Evolutionary conservation across 306 rosid species (phyloP).

Genomic region (Hippophae gyantsensis): DNA sequence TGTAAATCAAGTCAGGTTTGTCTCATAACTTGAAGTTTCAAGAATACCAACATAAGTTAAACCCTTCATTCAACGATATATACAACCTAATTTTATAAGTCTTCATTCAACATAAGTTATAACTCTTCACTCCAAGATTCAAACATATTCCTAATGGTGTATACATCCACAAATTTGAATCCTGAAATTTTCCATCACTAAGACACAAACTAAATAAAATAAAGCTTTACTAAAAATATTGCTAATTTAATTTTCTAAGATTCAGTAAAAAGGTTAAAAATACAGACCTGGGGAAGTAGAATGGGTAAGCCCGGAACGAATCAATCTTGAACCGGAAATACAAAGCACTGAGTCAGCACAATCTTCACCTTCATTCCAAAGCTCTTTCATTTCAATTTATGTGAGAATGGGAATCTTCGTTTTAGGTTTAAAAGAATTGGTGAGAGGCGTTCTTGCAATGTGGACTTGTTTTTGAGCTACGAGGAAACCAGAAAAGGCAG

Average conservation of each 20-base stretch:
- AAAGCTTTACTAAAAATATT: too few relatives aligned
- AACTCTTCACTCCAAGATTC: too few relatives aligned
- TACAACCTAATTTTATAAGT: too few relatives aligned
- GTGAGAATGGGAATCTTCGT: neutral
- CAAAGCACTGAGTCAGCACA: constrained; percentile 13
- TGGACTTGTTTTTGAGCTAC: neutral
- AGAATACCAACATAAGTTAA: too few relatives aligned
- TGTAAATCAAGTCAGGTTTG: too few relatives aligned
- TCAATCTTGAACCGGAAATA: constrained; percentile 21
- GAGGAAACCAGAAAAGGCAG: neutral
- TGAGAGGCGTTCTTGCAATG: neutral
- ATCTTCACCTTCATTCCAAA: neutral
- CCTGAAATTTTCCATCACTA: neutral
- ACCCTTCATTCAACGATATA: too few relatives aligned
- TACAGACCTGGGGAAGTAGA: constrained; percentile 11
- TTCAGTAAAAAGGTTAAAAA: neutral
- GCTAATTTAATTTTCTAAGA: neutral
- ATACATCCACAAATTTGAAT: too few relatives aligned
- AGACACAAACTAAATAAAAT: neutral
- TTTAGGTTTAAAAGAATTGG: neutral
- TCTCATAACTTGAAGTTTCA: too few relatives aligned
- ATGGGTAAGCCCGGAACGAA: constrained; percentile 10
- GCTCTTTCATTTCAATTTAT: neutral
- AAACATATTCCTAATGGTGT: too few relatives aligned
- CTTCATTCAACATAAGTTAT: too few relatives aligned